Evolutionary conservation across 805 yeast genomes (phyloP).

Genomic region (Cyberlindnera maclurae): DNA sequence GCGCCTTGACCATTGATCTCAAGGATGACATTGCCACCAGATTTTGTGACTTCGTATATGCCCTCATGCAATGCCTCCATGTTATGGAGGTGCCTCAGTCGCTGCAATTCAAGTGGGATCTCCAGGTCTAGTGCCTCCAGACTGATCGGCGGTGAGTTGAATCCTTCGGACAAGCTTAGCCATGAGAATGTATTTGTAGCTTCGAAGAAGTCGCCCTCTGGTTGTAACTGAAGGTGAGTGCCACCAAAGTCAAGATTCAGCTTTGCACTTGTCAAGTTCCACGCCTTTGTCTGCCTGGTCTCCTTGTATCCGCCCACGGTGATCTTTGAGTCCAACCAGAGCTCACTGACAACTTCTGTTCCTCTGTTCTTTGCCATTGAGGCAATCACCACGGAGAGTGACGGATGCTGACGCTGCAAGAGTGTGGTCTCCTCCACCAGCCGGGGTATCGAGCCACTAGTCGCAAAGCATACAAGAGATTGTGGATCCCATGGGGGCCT

Average conservation of each 20-base stretch:
- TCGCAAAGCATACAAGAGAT: conserved; percentile 1
- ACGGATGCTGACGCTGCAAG: background rate
- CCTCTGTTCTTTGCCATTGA: background rate
- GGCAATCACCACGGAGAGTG: conserved; percentile 2
- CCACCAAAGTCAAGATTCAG: background rate
- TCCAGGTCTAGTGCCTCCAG: background rate
- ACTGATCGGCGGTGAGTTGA: background rate
- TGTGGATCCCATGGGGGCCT: background rate
- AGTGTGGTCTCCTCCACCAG: conserved; percentile 1
- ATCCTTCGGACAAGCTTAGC: conserved; percentile 1
- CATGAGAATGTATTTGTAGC: conserved; percentile 1
- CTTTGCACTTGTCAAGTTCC: conserved; percentile 1
- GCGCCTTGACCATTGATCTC: conserved; percentile 4
- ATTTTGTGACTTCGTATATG: background rate
- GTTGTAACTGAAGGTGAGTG: background rate
- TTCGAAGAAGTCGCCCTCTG: conserved; percentile 1
- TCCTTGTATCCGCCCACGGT: background rate
- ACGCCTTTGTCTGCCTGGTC: background rate
- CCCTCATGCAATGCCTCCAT: background rate
- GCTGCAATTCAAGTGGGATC: background rate
- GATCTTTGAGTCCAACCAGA: background rate
- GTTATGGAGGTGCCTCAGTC: background rate
- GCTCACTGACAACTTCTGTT: background rate
- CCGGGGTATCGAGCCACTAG: background rate
- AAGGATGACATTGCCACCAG: conserved; percentile 5